Percentiles rank a stretch among this genome's conserved stretches.
phyloP scores from a whole-genome alignment of 164 flowering plant genomes.

The Umbilicus rupestris region DNA sequence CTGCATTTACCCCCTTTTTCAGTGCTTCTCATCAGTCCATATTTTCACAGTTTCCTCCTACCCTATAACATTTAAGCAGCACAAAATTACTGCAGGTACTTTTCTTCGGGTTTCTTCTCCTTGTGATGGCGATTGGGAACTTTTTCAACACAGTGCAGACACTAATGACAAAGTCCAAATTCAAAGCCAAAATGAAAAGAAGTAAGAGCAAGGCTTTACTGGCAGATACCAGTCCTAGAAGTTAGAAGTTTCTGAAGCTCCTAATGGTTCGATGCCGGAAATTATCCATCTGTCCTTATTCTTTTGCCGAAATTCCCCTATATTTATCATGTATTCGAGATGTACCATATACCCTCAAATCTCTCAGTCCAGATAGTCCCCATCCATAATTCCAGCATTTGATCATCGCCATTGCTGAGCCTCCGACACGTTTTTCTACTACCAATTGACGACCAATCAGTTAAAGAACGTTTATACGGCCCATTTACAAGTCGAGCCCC shows the following conservation, averaged over 20 bases:
- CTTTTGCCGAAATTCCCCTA: not conserved
- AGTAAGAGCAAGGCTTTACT: slow-evolving; percentile 48
- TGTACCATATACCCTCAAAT: not conserved
- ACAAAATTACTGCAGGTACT: slow-evolving; percentile 42
- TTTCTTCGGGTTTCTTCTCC: slow-evolving; percentile 71
- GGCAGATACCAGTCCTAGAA: not conserved
- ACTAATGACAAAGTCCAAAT: slow-evolving; percentile 65
- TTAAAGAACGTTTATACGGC: not conserved
- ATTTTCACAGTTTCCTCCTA: not conserved
- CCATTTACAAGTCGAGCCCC: not conserved
- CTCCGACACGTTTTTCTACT: not conserved
- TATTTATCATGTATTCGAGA: not conserved
- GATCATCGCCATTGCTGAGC: not conserved
- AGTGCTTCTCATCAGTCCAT: not conserved
- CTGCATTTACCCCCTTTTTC: not conserved
- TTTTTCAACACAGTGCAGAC: slow-evolving; percentile 82
- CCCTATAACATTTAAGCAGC: not conserved
- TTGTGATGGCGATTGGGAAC: slow-evolving; percentile 90
- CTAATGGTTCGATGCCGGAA: not conserved
- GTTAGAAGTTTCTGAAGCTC: not conserved
- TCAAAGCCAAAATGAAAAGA: slow-evolving; percentile 90
- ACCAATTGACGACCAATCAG: not conserved
- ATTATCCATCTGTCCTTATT: not conserved
- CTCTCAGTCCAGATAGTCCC: not conserved
- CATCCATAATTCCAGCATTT: not conserved